A percentile compares a stretch with the other conserved stretches of the same genome.
These are phyloP conservation scores for Nitzschia inconspicua DNA, from an alignment of 108 stramenopile genomes.

Conservation along the genomic window DNA sequence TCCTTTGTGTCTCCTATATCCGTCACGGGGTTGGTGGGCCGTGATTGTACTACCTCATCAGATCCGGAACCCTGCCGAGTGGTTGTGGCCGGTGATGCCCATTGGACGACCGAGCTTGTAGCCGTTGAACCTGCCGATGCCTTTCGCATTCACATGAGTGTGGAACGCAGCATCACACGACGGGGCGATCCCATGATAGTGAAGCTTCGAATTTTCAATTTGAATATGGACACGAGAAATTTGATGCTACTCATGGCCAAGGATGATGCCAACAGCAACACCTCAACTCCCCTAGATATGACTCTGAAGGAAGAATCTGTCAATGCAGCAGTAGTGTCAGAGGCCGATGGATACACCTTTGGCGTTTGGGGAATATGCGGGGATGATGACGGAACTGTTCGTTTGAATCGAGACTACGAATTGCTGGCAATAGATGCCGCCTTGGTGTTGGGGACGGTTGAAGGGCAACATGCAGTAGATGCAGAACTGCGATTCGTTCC, in stretches of 20 bases:
- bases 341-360: slow-evolving; percentile 74
- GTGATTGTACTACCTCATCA: neutral
- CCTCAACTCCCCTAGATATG: slow-evolving; percentile 1
- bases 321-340: slow-evolving; percentile 69
- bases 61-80: slow-evolving; percentile 21
- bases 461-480: slow-evolving; percentile 73
- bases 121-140: slow-evolving; percentile 78
- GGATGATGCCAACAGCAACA: slow-evolving; percentile 39
- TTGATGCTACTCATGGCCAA: slow-evolving; percentile 79
- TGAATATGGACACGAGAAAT: slow-evolving; percentile 63
- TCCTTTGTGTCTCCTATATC: slow-evolving; percentile 66
- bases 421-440: slow-evolving; percentile 78
- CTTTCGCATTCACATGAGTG: slow-evolving; percentile 67
- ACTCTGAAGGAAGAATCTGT: slow-evolving; percentile 30
- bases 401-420: slow-evolving; percentile 67
- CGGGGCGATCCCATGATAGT: slow-evolving; percentile 69
- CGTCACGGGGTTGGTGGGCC: slow-evolving; percentile 62
- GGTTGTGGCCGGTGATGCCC: slow-evolving; percentile 61
- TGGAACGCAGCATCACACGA: slow-evolving; percentile 23
- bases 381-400: slow-evolving; percentile 63
- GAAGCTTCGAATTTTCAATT: slow-evolving; percentile 61
- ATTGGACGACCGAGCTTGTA: slow-evolving; percentile 69
- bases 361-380: slow-evolving; percentile 70
- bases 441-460: slow-evolving; percentile 67
- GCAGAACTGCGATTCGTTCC: slow-evolving; percentile 79